Percentiles rank a stretch among this genome's conserved stretches.
phyloP scores from a whole-genome alignment of 2,329 filamentous ascomycete genomes.

The Ceratocystis colombiana region DNA sequence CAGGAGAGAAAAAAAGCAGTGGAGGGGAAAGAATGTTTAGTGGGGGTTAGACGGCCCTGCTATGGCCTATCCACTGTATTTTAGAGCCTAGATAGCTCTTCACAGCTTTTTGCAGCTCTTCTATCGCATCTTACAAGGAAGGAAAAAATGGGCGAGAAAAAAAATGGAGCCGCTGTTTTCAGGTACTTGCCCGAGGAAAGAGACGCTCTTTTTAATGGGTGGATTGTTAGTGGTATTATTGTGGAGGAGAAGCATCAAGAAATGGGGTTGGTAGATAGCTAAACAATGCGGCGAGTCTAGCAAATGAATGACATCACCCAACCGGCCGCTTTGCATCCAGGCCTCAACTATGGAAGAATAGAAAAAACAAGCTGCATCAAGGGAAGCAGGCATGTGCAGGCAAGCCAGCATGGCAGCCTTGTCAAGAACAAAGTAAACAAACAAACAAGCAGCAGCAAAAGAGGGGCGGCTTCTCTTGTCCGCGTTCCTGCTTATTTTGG shows the following conservation, averaged over 20 bases:
- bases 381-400: too few species aligned
- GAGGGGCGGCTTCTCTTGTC: not conserved
- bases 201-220: not conserved
- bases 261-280: not conserved
- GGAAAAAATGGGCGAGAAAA: not conserved
- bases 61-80: too few species aligned
- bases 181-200: conserved; percentile 21
- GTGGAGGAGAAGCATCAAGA: not conserved
- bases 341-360: too few species aligned
- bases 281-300: too few species aligned
- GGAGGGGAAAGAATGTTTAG: too few species aligned
- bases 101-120: too few species aligned
- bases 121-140: not conserved
- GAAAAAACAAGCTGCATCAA: too few species aligned
- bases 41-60: too few species aligned
- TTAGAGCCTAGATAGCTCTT: too few species aligned
- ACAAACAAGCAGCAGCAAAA: not conserved
- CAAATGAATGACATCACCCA: too few species aligned
- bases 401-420: too few species aligned
- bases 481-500: not conserved
- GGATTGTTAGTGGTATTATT: not conserved
- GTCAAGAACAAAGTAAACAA: conserved; percentile 5
- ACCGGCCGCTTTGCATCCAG: too few species aligned
- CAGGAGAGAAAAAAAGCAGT: not conserved
- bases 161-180: not conserved